These are phyloP conservation scores for Citrullus colocynthis DNA, from an alignment of 306 rosid genomes.

Conservation along the genomic window DNA sequence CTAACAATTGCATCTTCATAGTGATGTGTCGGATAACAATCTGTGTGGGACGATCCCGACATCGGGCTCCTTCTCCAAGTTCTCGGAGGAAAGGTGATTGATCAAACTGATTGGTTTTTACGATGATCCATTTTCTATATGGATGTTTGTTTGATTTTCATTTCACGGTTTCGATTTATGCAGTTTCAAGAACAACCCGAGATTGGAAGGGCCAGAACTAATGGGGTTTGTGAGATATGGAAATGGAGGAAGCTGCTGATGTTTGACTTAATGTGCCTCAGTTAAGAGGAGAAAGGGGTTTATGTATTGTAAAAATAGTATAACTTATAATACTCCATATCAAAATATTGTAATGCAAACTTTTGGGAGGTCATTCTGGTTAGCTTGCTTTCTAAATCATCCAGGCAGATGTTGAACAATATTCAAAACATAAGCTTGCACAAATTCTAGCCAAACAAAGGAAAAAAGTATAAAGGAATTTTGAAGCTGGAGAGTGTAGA, in stretches of 20 bases:
- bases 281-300: neutral
- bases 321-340: neutral
- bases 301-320: neutral
- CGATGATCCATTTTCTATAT: neutral
- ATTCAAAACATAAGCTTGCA: neutral
- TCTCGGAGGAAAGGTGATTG: slow-evolving; percentile 52
- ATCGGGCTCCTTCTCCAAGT: slow-evolving; percentile 55
- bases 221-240: slow-evolving; percentile 91
- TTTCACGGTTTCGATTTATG: slow-evolving; percentile 5
- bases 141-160: neutral
- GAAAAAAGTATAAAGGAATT: neutral
- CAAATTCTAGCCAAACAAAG: neutral
- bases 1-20: slow-evolving; percentile 7
- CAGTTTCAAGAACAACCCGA: slow-evolving; percentile 79
- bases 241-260: slow-evolving; percentile 54
- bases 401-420: neutral
- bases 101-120: neutral
- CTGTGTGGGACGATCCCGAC: slow-evolving; percentile 75
- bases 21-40: slow-evolving; percentile 70
- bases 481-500: neutral
- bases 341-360: neutral
- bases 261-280: neutral
- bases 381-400: neutral
- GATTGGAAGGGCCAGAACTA: slow-evolving; percentile 73
- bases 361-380: neutral